Base-by-base conservation (phyloP, 345 rosid genomes). In the Luvunga scandens region DNA sequence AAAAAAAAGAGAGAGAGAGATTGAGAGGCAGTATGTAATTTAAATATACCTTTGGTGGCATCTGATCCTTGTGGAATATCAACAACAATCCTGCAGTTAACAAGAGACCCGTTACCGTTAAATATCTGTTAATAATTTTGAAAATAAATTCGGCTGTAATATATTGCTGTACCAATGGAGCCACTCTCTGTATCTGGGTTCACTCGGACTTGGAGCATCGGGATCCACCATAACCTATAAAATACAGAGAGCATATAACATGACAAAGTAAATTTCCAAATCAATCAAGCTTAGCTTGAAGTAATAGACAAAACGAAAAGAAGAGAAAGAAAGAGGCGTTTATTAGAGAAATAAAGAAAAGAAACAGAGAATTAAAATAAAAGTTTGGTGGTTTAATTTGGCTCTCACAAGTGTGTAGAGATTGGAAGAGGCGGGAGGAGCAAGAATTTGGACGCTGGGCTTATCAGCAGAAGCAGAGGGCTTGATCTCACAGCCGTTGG, bases 11-110 rank as follows among this genome's bases (percentile, higher is more conserved):
- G 33, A 31, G 33, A 31, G 33, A 31, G 33, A 31, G 33, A 31
- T 1, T 1, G 33, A 38, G 42, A 1, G 9, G 42, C 10, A 38
- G 2, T 38, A 38, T 38, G 10, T 38, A 39, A 39, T 9, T 39
- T 39, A 9, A 39, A 39, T 42, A 7, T 61, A 86, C 89, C 87
- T 84, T 80, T 80, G 4, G 85, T 72, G 6, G 78, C 80, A 55
- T 84, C 87, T 2, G 70, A 75, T 61, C 86, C 84, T 72, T 82
- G 80, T 2, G 89, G 89, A 53, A 86, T 78, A 80, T 86, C 87
- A 7, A 82, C 84, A 77, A 82, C 82, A 78, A 86, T 80, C 86
- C 86, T 86, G 80, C 50, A 38, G 42, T 38, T 13, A 45, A 13
- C 50, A 45, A 13, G 50, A 45, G 13, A 45, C 12, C 42, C 12